Evolutionary conservation across 495 filamentous ascomycete genomes (phyloP).

Genomic region (Neurospora tetraspora): DNA sequence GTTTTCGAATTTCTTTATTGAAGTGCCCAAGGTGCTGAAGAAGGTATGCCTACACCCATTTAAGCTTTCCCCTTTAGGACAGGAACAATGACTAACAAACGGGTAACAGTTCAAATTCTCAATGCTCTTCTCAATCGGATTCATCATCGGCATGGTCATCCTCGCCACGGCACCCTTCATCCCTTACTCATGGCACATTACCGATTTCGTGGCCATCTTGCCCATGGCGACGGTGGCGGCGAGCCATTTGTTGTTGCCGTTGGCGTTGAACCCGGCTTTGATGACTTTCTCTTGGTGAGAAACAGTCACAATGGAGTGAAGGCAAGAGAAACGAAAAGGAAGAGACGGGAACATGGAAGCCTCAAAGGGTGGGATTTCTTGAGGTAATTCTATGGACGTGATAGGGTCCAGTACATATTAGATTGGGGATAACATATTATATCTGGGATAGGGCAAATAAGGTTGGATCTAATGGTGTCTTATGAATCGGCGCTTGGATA

Average conservation of each 20-base stretch:
- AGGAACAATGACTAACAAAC: too few species aligned
- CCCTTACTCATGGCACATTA: slow-evolving; percentile 58
- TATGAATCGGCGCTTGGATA: background rate
- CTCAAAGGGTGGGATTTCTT: too few species aligned
- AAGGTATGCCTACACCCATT: slow-evolving; percentile 22
- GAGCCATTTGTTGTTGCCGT: slow-evolving; percentile 60
- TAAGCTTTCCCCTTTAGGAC: too few species aligned
- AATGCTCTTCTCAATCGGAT: slow-evolving; percentile 52
- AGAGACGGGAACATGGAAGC: too few species aligned
- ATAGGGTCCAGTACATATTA: background rate
- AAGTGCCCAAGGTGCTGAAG: slow-evolving; percentile 65
- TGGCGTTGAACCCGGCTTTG: slow-evolving; percentile 66
- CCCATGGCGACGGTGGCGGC: slow-evolving; percentile 64
- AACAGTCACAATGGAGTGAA: background rate
- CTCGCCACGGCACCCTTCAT: slow-evolving; percentile 54
- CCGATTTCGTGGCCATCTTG: slow-evolving; percentile 69
- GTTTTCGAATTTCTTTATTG: slow-evolving; percentile 71
- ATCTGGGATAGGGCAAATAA: too few species aligned
- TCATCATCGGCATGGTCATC: slow-evolving; percentile 56
- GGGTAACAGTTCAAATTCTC: slow-evolving; percentile 56
- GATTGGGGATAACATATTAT: background rate
- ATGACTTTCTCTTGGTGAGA: slow-evolving; percentile 70
- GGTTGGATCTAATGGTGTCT: background rate
- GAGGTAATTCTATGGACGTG: background rate
- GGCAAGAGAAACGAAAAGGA: too few species aligned